These are phyloP conservation scores for Zasmidium cellare DNA, from an alignment of 2,329 filamentous ascomycete genomes.

Conservation along the genomic window DNA sequence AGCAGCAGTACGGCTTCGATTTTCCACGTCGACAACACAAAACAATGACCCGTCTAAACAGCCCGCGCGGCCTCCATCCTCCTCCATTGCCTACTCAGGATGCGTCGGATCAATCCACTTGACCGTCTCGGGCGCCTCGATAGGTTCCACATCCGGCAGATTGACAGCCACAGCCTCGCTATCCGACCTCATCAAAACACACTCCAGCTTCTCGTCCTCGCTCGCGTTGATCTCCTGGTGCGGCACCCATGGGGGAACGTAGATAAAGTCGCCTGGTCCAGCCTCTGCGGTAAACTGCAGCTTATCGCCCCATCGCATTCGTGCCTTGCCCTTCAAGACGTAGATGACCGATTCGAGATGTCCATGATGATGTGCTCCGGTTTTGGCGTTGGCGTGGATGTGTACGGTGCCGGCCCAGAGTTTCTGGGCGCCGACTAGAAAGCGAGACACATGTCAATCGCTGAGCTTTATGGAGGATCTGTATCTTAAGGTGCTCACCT, in stretches of 20 bases:
- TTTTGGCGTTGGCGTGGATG: constrained; percentile 47
- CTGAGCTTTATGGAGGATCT: neutral
- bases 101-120: constrained; percentile 50
- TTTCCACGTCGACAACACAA: too few species aligned
- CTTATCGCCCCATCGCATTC: constrained; percentile 49
- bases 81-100: constrained; percentile 9
- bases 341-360: constrained; percentile 50
- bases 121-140: constrained; percentile 45
- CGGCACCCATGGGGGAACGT: constrained; percentile 43
- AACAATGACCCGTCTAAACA: too few species aligned
- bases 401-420: constrained; percentile 49
- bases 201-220: constrained; percentile 44
- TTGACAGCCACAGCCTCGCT: constrained; percentile 48
- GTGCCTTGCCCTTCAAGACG: constrained; percentile 45
- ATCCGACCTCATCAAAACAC: constrained; percentile 46
- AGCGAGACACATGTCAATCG: neutral
- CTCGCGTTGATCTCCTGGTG: constrained; percentile 50
- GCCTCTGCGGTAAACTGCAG: constrained; percentile 43
- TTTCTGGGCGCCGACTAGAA: constrained; percentile 43
- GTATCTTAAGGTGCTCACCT: neutral
- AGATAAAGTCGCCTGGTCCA: constrained; percentile 47
- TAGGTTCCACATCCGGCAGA: constrained; percentile 44
- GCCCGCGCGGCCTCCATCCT: too few species aligned
- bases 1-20: too few species aligned
- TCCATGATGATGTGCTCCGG: constrained; percentile 47